These are phyloP conservation scores for Haematococcus lacustris DNA, from an alignment of 139 green algal species.

Conservation along the genomic window DNA sequence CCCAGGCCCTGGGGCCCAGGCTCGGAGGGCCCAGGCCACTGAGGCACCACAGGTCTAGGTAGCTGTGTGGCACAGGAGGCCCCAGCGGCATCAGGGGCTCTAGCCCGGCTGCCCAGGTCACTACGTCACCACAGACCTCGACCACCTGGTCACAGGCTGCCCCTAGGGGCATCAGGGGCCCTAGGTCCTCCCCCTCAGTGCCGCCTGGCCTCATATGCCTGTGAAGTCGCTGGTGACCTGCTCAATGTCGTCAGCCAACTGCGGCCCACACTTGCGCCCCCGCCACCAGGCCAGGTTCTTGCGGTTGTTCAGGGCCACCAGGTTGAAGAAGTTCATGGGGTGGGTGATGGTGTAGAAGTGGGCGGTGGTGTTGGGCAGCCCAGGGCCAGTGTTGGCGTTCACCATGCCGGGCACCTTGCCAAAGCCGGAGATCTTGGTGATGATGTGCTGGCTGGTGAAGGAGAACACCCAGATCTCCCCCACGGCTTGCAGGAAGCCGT, in stretches of 20 bases:
- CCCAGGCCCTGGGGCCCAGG: too few species aligned
- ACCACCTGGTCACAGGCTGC: too few species aligned
- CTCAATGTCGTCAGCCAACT: neutral
- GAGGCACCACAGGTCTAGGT: too few species aligned
- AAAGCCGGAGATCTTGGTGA: conserved; percentile 20
- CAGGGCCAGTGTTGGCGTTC: neutral
- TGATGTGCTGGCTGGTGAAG: conserved; percentile 14
- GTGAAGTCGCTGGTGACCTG: conserved; percentile 1
- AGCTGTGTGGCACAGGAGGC: too few species aligned
- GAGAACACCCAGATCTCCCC: conserved; percentile 21
- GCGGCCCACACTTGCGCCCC: neutral
- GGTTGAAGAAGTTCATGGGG: neutral
- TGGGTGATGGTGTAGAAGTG: conserved; percentile 3
- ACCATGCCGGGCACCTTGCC: conserved; percentile 13
- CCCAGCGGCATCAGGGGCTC: too few species aligned
- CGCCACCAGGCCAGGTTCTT: neutral
- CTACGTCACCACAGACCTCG: too few species aligned
- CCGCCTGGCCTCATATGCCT: conserved; percentile 5
- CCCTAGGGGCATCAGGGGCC: too few species aligned
- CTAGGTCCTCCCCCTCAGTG: too few species aligned
- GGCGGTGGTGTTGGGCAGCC: neutral
- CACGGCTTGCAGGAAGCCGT: conserved; percentile 9
- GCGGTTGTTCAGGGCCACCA: neutral
- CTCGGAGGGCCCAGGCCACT: too few species aligned
- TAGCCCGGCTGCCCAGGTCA: too few species aligned